phyloP scores from a whole-genome alignment of 1,284 basidiomycete genomes.

The Neolentinus lepideus region DNA sequence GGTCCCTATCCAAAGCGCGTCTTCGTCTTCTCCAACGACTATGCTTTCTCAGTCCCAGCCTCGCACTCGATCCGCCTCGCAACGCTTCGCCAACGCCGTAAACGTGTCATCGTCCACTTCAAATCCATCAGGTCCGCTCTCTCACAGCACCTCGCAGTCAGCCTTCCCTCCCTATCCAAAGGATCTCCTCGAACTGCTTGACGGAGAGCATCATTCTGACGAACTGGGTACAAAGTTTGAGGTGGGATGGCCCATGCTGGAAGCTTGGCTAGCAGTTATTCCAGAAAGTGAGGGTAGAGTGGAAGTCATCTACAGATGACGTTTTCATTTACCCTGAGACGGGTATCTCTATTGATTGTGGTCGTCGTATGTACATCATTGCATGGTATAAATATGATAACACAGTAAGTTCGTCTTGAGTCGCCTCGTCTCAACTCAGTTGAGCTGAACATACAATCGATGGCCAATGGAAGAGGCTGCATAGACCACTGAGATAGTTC shows the following conservation, averaged over 20 bases:
- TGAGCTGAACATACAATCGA: too few species aligned
- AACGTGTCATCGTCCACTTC: not conserved
- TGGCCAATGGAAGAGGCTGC: too few species aligned
- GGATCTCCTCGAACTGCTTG: conserved; percentile 59
- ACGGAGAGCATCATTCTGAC: conserved; percentile 89
- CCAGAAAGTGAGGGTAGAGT: conserved; percentile 54
- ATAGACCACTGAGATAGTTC: too few species aligned
- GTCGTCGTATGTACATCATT: too few species aligned
- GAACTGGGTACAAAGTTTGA: conserved; percentile 82
- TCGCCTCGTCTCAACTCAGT: too few species aligned
- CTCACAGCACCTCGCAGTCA: not conserved
- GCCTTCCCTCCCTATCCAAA: conserved; percentile 33
- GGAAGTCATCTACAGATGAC: conserved; percentile 39
- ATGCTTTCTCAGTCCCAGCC: conserved; percentile 3
- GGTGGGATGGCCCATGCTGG: conserved; percentile 78
- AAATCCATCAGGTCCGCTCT: not conserved
- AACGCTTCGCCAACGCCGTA: not conserved
- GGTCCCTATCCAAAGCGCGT: not conserved
- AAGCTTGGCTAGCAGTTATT: conserved; percentile 63
- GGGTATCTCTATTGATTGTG: too few species aligned
- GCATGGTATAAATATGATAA: too few species aligned
- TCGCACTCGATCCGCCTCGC: not conserved
- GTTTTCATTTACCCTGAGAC: too few species aligned
- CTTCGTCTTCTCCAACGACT: not conserved
- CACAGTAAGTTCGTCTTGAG: too few species aligned